Conservation (phyloP, 352 stramenopile genomes). For the Phytopythium montanum region DNA sequence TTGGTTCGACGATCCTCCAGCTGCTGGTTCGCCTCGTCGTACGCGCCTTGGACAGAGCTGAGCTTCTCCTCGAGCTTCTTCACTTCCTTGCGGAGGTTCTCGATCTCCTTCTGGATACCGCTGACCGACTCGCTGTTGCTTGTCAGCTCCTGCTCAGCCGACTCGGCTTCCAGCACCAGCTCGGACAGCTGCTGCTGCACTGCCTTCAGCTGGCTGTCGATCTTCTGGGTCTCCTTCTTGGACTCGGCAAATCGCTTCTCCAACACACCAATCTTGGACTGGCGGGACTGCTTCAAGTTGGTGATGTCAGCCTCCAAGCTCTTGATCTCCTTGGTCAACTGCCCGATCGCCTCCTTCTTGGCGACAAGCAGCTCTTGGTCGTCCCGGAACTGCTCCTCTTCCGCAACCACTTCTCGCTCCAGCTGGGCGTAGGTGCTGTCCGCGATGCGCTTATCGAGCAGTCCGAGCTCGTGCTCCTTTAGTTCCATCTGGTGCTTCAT, state of each 20-base stretch:
- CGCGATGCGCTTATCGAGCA: slow-evolving; percentile 80
- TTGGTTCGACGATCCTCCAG: slow-evolving; percentile 67
- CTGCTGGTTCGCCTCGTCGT: slow-evolving; percentile 55
- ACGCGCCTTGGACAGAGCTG: slow-evolving; percentile 55
- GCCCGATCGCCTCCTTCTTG: slow-evolving; percentile 66
- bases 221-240: slow-evolving; percentile 74
- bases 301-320: slow-evolving; percentile 76
- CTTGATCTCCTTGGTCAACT: slow-evolving; percentile 74
- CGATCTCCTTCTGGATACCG: slow-evolving; percentile 58
- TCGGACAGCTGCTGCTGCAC: slow-evolving; percentile 72
- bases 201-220: slow-evolving; percentile 51
- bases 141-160: slow-evolving; percentile 59
- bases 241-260: slow-evolving; percentile 71
- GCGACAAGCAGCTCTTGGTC: slow-evolving; percentile 55
- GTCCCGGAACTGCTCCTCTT: slow-evolving; percentile 70
- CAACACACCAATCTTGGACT: slow-evolving; percentile 76
- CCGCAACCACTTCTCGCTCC: slow-evolving; percentile 61
- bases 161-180: slow-evolving; percentile 69
- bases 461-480: slow-evolving; percentile 75
- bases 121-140: slow-evolving; percentile 47
- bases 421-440: slow-evolving; percentile 77
- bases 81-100: slow-evolving; percentile 52
- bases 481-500: slow-evolving; percentile 77
- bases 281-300: slow-evolving; percentile 74
- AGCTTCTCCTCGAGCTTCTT: slow-evolving; percentile 72